phyloP scores from a whole-genome alignment of 805 yeast species.

The Lipomyces yamadae region DNA sequence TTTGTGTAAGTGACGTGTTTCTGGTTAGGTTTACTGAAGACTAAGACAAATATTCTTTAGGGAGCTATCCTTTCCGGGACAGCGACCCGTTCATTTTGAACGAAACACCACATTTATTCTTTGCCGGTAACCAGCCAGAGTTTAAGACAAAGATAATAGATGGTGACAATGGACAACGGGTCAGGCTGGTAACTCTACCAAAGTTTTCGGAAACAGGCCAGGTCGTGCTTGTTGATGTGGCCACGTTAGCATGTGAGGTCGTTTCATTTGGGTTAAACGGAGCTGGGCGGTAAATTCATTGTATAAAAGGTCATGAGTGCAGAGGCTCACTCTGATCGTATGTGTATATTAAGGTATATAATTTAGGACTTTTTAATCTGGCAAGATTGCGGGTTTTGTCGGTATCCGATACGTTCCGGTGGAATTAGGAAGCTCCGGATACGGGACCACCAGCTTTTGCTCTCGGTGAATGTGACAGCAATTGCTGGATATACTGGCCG shows the following conservation, averaged over 20 bases:
- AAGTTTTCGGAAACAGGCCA: conserved; percentile 68
- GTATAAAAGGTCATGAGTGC: background rate
- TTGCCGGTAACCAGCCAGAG: conserved; percentile 79
- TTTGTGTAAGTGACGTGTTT: conserved; percentile 52
- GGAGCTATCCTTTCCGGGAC: conserved; percentile 77
- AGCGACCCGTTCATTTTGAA: conserved; percentile 77
- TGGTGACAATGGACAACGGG: conserved; percentile 48
- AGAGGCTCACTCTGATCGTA: background rate
- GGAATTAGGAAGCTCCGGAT: background rate
- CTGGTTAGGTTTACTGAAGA: background rate
- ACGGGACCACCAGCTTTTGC: background rate
- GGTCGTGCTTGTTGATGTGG: conserved; percentile 63
- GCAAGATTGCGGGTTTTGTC: background rate
- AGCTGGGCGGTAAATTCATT: background rate
- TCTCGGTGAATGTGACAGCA: background rate
- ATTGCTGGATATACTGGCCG: background rate
- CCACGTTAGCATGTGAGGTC: conserved; percentile 59
- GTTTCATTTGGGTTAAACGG: conserved; percentile 46
- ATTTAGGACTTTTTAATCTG: background rate
- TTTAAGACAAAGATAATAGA: conserved; percentile 56
- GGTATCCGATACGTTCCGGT: background rate
- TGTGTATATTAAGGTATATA: background rate
- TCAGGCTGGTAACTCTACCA: conserved; percentile 71
- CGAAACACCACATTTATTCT: conserved; percentile 83
- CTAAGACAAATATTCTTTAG: conserved; percentile 8